phyloP scores from a whole-genome alignment of 148 eudicot species.

The Cornus controversa region DNA sequence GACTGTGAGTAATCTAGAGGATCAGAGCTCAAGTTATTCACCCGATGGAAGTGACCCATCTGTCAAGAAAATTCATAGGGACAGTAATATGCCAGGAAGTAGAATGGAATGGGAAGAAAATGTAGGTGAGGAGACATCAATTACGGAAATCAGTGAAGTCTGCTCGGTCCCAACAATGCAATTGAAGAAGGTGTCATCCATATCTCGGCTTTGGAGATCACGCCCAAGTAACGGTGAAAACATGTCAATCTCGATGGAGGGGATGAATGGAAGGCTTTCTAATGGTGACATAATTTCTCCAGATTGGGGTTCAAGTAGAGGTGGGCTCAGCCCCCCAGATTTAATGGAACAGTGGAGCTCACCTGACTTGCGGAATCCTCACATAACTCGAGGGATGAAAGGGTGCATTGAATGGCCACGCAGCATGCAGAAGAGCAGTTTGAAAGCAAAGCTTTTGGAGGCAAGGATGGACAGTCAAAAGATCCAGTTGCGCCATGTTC shows the following conservation, averaged over 20 bases:
- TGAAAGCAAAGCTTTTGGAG: conserved; percentile 63
- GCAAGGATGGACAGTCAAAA: conserved; percentile 71
- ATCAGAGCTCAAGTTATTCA: conserved; percentile 74
- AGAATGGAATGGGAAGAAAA: conserved; percentile 67
- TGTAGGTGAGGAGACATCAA: conserved; percentile 42
- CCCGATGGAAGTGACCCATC: conserved; percentile 57
- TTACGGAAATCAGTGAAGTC: conserved; percentile 50
- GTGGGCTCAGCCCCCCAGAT: conserved; percentile 36
- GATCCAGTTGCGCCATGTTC: conserved; percentile 66
- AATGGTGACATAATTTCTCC: conserved; percentile 53
- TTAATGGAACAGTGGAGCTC: conserved; percentile 65
- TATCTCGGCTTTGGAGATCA: conserved; percentile 59
- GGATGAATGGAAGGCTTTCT: conserved; percentile 46
- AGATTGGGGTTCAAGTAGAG: conserved; percentile 43
- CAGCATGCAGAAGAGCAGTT: conserved; percentile 53
- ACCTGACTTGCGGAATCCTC: conserved; percentile 48
- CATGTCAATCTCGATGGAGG: conserved; percentile 46
- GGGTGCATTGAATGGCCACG: conserved; percentile 82
- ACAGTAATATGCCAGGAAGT: conserved; percentile 45
- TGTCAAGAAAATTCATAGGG: conserved; percentile 37
- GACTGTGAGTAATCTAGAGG: conserved; percentile 73
- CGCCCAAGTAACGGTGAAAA: conserved; percentile 46
- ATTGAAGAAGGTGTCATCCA: conserved; percentile 50
- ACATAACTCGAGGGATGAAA: conserved; percentile 50
- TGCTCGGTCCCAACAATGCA: conserved; percentile 39